phyloP scores from a whole-genome alignment of 768 basidiomycete species.

The Amanita muscaria region DNA sequence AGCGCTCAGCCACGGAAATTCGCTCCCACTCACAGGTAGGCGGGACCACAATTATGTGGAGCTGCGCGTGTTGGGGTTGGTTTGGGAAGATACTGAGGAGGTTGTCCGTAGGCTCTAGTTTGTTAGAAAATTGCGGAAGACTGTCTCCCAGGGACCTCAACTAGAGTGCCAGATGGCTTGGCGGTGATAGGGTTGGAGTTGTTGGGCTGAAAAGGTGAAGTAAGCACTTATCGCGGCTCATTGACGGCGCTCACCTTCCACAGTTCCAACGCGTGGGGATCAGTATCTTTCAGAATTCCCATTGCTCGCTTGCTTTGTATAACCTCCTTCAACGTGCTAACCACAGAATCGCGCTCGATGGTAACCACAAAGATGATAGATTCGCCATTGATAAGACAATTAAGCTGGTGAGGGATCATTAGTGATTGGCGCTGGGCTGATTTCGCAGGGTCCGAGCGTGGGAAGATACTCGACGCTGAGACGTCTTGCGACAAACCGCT shows the following conservation, averaged over 20 bases:
- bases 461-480: too few species aligned
- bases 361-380: too few species aligned
- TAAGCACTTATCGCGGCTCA: neutral
- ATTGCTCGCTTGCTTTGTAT: too few species aligned
- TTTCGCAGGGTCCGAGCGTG: too few species aligned
- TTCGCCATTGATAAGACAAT: too few species aligned
- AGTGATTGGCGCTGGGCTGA: too few species aligned
- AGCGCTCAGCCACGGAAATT: conserved; percentile 1
- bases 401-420: too few species aligned
- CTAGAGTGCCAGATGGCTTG: conserved; percentile 4
- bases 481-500: too few species aligned
- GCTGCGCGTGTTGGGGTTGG: neutral
- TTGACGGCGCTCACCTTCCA: conserved; percentile 8
- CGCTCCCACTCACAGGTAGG: neutral
- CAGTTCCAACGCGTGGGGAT: conserved; percentile 3
- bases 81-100: conserved; percentile 3
- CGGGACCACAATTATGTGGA: conserved; percentile 6
- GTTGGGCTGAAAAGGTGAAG: neutral
- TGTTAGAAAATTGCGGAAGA: conserved; percentile 7
- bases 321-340: too few species aligned
- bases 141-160: conserved; percentile 4
- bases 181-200: neutral
- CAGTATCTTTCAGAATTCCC: too few species aligned
- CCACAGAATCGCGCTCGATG: too few species aligned
- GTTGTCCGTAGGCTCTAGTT: neutral